Conservation (phyloP, 305 asterid genomes). For the Rubia tinctorum region DNA sequence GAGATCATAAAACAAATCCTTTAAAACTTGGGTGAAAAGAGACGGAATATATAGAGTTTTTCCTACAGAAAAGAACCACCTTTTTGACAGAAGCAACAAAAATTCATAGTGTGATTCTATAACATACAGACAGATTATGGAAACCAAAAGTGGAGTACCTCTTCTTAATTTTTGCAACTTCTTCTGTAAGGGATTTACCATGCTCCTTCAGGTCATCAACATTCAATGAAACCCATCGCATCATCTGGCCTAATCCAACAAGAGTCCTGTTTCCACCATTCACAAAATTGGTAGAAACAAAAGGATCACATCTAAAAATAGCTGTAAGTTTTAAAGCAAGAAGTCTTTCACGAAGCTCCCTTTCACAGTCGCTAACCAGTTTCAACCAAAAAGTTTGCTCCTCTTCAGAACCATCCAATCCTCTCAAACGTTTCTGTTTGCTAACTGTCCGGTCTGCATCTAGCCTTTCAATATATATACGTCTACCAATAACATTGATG, state of each 20-base stretch:
- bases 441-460: slow-evolving; percentile 24
- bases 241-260: slow-evolving; percentile 66
- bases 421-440: slow-evolving; percentile 31
- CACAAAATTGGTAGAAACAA: slow-evolving; percentile 21
- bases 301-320: slow-evolving; percentile 27
- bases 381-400: slow-evolving; percentile 50
- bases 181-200: slow-evolving; percentile 43
- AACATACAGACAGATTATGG: slow-evolving; percentile 2
- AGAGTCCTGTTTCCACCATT: slow-evolving; percentile 42
- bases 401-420: slow-evolving; percentile 26
- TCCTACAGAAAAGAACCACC: not conserved
- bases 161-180: slow-evolving; percentile 46
- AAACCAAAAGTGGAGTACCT: slow-evolving; percentile 39
- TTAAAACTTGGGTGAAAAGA: not conserved
- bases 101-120: slow-evolving; percentile 9
- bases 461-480: slow-evolving; percentile 43
- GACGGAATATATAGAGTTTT: not conserved
- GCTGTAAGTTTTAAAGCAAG: slow-evolving; percentile 47
- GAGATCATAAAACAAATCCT: not conserved
- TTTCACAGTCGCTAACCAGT: slow-evolving; percentile 55
- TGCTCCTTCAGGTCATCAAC: slow-evolving; percentile 37
- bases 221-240: slow-evolving; percentile 60
- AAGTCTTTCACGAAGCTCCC: slow-evolving; percentile 76
- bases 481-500: slow-evolving; percentile 62
- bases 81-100: not conserved